These are phyloP conservation scores for Gossypium turneri DNA, from an alignment of 345 rosid genomes.

Conservation along the genomic window DNA sequence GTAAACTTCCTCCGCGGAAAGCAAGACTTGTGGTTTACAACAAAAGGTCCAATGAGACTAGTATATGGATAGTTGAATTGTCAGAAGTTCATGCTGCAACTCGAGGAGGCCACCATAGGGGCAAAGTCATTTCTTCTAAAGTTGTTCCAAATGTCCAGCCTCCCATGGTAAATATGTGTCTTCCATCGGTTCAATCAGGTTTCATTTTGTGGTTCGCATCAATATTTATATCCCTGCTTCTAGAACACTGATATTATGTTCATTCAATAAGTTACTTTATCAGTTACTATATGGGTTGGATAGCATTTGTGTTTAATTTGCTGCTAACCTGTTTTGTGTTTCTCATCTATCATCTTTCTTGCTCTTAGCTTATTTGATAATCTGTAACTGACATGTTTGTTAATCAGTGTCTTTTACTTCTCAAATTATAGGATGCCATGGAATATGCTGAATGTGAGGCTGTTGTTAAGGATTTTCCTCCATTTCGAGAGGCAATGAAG, in stretches of 20 bases:
- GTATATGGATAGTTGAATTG: constrained; percentile 67
- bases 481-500: constrained; percentile 69
- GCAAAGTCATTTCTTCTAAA: constrained; percentile 61
- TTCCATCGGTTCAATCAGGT: background rate
- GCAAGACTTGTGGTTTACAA: constrained; percentile 75
- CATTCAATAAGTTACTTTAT: background rate
- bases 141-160: constrained; percentile 76
- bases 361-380: background rate
- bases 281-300: background rate
- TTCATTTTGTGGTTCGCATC: background rate
- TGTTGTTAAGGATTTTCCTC: constrained; percentile 59
- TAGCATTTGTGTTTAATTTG: background rate
- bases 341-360: background rate
- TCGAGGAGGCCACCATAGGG: constrained; percentile 78
- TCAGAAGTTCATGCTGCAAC: constrained; percentile 73
- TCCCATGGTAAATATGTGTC: constrained; percentile 49
- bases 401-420: constrained; percentile 5
- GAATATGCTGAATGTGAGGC: constrained; percentile 81
- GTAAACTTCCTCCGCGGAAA: constrained; percentile 66
- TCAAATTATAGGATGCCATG: constrained; percentile 49
- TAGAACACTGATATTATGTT: constrained; percentile 1
- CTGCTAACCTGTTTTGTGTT: background rate
- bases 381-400: background rate
- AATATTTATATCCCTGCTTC: background rate
- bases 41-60: constrained; percentile 65